Percentiles rank a stretch among this genome's conserved stretches.
phyloP scores from a whole-genome alignment of 78 protist species.

The Dictyostelium purpureum region DNA sequence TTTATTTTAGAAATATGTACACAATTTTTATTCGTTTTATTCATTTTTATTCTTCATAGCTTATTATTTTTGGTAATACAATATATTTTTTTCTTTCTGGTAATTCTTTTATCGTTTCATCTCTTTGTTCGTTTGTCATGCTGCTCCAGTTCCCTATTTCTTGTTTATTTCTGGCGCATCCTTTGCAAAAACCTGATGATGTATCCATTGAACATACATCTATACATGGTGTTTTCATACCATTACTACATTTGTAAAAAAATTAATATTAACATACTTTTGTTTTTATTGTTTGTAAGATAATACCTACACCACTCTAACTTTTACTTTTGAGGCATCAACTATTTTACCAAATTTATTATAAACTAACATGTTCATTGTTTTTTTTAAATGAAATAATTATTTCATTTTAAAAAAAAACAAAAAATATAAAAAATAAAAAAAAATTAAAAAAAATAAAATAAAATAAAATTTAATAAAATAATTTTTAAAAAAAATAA shows the following conservation, averaged over 20 bases:
- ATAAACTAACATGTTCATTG: too few species aligned
- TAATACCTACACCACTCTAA: neutral
- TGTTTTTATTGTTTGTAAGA: neutral
- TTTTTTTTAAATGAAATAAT: too few species aligned
- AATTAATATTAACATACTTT: neutral
- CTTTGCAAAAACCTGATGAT: neutral
- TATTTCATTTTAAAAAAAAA: too few species aligned
- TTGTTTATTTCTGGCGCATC: conserved; percentile 24
- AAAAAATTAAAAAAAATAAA: too few species aligned
- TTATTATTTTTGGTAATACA: neutral
- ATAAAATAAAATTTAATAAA: too few species aligned
- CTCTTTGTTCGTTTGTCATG: conserved; percentile 18
- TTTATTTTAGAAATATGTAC: too few species aligned
- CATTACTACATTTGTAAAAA: neutral
- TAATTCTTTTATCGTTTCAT: conserved; percentile 8
- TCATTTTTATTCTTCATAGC: neutral
- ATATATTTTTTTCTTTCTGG: conserved; percentile 23
- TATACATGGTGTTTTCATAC: conserved; percentile 46
- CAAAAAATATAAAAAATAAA: too few species aligned
- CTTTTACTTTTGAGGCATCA: conserved; percentile 1
- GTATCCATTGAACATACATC: conserved; percentile 45
- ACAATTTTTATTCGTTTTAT: too few species aligned
- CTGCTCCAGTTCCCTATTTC: conserved; percentile 33
- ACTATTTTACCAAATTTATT: conserved; percentile 1
- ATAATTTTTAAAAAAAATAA: too few species aligned